These are phyloP conservation scores for Podaxis mareebaensis DNA, from an alignment of 768 basidiomycete species.

Conservation along the genomic window DNA sequence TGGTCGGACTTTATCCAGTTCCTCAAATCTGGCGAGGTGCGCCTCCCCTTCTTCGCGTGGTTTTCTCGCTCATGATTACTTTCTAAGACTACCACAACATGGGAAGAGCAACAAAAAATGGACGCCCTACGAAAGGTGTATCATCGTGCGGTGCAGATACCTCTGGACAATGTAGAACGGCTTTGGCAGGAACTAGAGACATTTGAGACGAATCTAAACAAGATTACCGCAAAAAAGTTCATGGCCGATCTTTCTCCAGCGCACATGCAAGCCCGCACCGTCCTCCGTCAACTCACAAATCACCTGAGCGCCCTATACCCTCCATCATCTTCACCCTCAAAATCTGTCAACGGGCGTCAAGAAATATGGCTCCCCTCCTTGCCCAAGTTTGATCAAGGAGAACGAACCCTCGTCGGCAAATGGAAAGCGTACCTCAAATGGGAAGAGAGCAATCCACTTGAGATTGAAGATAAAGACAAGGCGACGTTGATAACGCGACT, in stretches of 20 bases:
- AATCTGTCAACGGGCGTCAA: constrained; percentile 24
- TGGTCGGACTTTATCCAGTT: constrained; percentile 96
- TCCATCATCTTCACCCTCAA: constrained; percentile 21
- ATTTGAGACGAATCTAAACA: constrained; percentile 88
- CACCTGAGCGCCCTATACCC: constrained; percentile 64
- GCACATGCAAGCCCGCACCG: constrained; percentile 93
- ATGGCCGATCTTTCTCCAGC: constrained; percentile 89
- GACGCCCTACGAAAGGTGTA: constrained; percentile 90
- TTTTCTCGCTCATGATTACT: neutral
- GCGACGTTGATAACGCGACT: constrained; percentile 66
- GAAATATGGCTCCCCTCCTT: constrained; percentile 66
- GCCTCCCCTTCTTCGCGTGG: constrained; percentile 22
- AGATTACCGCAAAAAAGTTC: constrained; percentile 95
- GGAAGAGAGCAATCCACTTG: constrained; percentile 94
- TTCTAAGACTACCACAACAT: constrained; percentile 68
- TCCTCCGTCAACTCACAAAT: constrained; percentile 76
- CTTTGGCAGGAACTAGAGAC: constrained; percentile 94
- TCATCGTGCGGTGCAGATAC: constrained; percentile 92
- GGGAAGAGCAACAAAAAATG: constrained; percentile 97
- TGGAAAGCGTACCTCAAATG: constrained; percentile 95
- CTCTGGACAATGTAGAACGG: constrained; percentile 88
- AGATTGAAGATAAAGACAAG: constrained; percentile 84
- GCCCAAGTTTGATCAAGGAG: constrained; percentile 72
- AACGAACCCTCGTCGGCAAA: constrained; percentile 73
- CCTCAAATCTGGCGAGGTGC: constrained; percentile 74